Evolutionary conservation across 2,329 filamentous ascomycete genomes (phyloP).

Genomic region (Cladosporium sp.): DNA sequence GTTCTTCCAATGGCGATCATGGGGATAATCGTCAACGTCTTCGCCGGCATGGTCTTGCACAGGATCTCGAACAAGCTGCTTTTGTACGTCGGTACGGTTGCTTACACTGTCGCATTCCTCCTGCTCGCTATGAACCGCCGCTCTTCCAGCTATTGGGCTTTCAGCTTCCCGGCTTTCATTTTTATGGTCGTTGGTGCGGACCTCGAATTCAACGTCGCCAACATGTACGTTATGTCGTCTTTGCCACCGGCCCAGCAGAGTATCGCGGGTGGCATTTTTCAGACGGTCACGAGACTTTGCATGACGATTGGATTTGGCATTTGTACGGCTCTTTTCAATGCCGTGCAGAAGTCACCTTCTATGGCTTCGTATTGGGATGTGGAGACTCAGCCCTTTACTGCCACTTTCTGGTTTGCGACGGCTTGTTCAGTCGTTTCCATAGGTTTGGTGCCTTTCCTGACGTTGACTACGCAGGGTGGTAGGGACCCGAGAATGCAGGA

Average conservation of each 20-base stretch:
- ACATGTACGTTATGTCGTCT: constrained; percentile 67
- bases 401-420: constrained; percentile 48
- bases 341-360: constrained; percentile 31
- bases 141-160: constrained; percentile 59
- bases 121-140: constrained; percentile 54
- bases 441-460: constrained; percentile 49
- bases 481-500: constrained; percentile 7
- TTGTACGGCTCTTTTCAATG: constrained; percentile 57
- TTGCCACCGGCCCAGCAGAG: constrained; percentile 60
- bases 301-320: constrained; percentile 58
- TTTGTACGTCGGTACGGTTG: constrained; percentile 48
- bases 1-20: constrained; percentile 62
- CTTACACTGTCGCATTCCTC: constrained; percentile 44
- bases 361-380: constrained; percentile 40
- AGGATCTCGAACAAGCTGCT: constrained; percentile 60
- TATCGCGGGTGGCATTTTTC: constrained; percentile 63
- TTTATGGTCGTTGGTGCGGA: constrained; percentile 62
- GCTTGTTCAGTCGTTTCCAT: constrained; percentile 42
- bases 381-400: constrained; percentile 45
- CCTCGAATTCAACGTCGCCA: constrained; percentile 65
- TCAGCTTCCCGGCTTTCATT: constrained; percentile 58
- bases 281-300: constrained; percentile 59
- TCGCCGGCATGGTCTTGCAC: constrained; percentile 59
- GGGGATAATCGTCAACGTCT: constrained; percentile 58
- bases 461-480: constrained; percentile 50